Evolutionary conservation across 495 filamentous ascomycete species (phyloP), one percentile per base, ranked within the genome.

Genomic region (Hypoxylon fragiforme): DNA sequence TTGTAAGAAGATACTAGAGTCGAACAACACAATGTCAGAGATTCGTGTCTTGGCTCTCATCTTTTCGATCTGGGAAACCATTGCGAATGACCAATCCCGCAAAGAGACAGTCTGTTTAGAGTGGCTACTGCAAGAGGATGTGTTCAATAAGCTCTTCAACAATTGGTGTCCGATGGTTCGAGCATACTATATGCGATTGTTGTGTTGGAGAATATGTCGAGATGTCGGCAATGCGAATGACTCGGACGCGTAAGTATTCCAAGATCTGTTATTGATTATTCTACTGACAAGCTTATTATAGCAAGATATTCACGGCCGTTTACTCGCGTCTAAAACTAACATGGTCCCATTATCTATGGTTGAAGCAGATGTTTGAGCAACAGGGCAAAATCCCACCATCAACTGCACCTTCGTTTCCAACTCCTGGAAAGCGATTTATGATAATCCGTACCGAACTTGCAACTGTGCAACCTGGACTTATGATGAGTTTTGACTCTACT

Each of bases 151-250:
- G 49, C 84, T 91, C 57, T 98, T 98, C 73, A 91, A 86, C 65
- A 91, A 97, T 66, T 98, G 94, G 94, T 97, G 92, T 71, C 94
- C 94, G 1, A 97, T 98, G 94, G 91, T 96, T 20, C 82, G 94
- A 53, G 89, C 91, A 13, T 98, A 97, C 70, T 97, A 85, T 65
- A 94, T 96, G 84, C 90, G 94, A 30, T 68, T 98, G 28, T 68
- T 96, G 12, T 96, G 92, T 71, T 98, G 94, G 94, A 85, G 95
- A 31, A 64, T 97, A 9, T 94, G 85, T 49, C 78, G 94, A 49
- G 89, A 88, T 64, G 83, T 85, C 53, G 89, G 84, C 3, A 82
- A 81, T 39, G 77, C 81, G 6, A 82, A 83, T 28, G 76, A 81
- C 24, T 64, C 86, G 35, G 90, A 97, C 60, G 73, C 76, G 88